A percentile compares a stretch with the other conserved stretches of the same genome.
These are phyloP conservation scores for Tilletiopsis washingtonensis DNA, from an alignment of 1,284 basidiomycete species.

Conservation along the genomic window DNA sequence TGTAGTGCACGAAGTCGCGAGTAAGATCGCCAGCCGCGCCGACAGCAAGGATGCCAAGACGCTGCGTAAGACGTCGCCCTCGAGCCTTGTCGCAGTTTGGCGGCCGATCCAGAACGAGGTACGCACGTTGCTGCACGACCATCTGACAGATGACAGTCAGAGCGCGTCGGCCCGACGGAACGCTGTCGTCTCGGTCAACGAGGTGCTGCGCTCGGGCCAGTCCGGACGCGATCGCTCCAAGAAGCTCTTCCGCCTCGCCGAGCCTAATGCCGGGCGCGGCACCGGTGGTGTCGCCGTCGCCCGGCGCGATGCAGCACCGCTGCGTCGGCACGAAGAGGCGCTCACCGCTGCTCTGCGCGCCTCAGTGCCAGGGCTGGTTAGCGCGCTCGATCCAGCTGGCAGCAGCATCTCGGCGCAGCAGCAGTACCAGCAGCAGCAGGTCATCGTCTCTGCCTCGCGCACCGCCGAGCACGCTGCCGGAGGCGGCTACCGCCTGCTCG, in stretches of 20 bases:
- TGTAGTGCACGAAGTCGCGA: constrained; percentile 74
- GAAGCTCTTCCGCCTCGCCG: constrained; percentile 75
- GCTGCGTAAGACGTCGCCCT: neutral
- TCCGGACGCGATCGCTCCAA: constrained; percentile 33
- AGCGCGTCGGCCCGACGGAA: constrained; percentile 64
- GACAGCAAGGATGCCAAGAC: constrained; percentile 8
- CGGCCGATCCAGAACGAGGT: constrained; percentile 74
- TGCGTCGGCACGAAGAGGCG: constrained; percentile 74
- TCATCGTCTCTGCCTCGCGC: constrained; percentile 7
- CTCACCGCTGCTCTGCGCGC: constrained; percentile 75
- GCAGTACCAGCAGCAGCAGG: constrained; percentile 4
- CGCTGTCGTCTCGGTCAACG: constrained; percentile 85
- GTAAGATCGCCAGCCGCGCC: constrained; percentile 22
- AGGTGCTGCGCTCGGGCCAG: constrained; percentile 57
- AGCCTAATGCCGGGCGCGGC: constrained; percentile 57
- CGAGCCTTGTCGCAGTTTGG: constrained; percentile 74
- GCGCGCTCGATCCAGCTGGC: constrained; percentile 12
- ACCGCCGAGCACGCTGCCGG: too few relatives aligned
- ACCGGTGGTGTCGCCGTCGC: neutral
- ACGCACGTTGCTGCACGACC: constrained; percentile 76
- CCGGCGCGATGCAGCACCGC: constrained; percentile 51
- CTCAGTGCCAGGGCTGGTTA: constrained; percentile 85
- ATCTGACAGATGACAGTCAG: constrained; percentile 80
- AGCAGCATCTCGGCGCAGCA: constrained; percentile 3
- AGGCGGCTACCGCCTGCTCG: constrained; percentile 74